Base-by-base conservation (phyloP, 2,329 filamentous ascomycete species). In the Aspergillus neoniger region DNA sequence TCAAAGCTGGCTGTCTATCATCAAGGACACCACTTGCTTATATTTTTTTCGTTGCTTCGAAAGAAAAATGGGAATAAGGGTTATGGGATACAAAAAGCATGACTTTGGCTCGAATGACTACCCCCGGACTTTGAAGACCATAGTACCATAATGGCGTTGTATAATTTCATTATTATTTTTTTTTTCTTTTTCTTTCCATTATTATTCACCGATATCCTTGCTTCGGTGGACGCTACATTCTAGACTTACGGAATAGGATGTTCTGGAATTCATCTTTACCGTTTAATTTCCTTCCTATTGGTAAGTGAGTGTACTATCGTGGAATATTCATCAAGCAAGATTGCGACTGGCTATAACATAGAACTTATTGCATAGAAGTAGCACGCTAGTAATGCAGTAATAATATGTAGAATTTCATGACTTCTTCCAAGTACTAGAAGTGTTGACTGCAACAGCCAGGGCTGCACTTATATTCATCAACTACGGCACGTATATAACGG, bases 51-150 rank as follows among this genome's bases (percentile, higher is more conserved):
- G 60, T 57, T 63, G 52, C 65, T 68, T 63, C 39, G 23, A 47
- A 36, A 17, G 44, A 23, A 30, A 30, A 30, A 50, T 50, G 25
- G 32, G 32, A 32, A 36, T 36, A 36, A 36, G 32, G 32, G 25
- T 28, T 28, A 41, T 55, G 39, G 53, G 53, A 47, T 44, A 61
- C 62, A 63, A 63, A 68, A 69, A 63, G 64, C 53, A 62, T 60
- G 49, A 44, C 41, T 44, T 43, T 55, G 53, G 53, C 39, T 55
- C 39, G 41, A 55, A 36, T 36, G 15, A 36, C 55, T 58, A 38
- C 36, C 28, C 52, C 55, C 32, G 32, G 32, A 50, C 44, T 56
- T 55, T 19, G 51, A 57, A 57, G 55, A 57, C 51, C 32, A 53
- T 58, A 36, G 32, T 36, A 48, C 32, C 41, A 38, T 51, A 61